Evolutionary conservation across 2,329 filamentous ascomycete species (phyloP).

Genomic region (Huntiella savannae): DNA sequence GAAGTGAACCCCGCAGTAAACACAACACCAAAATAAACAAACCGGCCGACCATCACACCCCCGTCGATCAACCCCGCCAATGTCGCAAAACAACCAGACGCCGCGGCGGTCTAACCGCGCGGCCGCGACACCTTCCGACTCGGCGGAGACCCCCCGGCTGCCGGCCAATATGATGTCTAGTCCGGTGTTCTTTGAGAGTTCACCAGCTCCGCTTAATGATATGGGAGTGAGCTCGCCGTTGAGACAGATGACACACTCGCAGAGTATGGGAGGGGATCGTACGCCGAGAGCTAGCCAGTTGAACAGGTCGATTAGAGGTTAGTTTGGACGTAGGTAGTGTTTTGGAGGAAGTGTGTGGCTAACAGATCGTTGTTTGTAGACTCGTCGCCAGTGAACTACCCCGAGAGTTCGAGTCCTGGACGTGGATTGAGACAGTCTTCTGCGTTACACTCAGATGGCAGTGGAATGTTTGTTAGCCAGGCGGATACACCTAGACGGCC

Average conservation of each 20-base stretch:
- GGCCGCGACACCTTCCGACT: constrained; percentile 7
- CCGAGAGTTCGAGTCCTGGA: constrained; percentile 74
- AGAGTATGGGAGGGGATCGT: constrained; percentile 29
- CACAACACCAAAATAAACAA: neutral
- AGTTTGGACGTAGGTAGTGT: neutral
- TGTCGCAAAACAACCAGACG: constrained; percentile 10
- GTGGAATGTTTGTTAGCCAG: constrained; percentile 58
- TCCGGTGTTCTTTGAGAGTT: constrained; percentile 56
- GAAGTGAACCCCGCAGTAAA: too few species aligned
- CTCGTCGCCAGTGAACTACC: constrained; percentile 83
- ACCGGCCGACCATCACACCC: neutral
- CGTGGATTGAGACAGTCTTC: constrained; percentile 43
- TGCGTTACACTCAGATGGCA: constrained; percentile 65
- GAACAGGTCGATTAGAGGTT: constrained; percentile 7
- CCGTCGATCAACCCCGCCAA: neutral
- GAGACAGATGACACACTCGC: constrained; percentile 36
- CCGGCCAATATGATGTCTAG: constrained; percentile 44
- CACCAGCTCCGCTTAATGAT: constrained; percentile 19
- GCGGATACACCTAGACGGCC: constrained; percentile 20
- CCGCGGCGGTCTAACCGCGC: constrained; percentile 6
- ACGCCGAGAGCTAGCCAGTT: constrained; percentile 46
- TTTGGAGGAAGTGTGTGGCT: neutral
- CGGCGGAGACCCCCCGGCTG: constrained; percentile 8
- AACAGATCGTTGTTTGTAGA: constrained; percentile 30
- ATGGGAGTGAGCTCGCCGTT: constrained; percentile 24